phyloP scores from a whole-genome alignment of 202 grass and related monocot species.

The Bolboschoenoplectus hybrid region DNA sequence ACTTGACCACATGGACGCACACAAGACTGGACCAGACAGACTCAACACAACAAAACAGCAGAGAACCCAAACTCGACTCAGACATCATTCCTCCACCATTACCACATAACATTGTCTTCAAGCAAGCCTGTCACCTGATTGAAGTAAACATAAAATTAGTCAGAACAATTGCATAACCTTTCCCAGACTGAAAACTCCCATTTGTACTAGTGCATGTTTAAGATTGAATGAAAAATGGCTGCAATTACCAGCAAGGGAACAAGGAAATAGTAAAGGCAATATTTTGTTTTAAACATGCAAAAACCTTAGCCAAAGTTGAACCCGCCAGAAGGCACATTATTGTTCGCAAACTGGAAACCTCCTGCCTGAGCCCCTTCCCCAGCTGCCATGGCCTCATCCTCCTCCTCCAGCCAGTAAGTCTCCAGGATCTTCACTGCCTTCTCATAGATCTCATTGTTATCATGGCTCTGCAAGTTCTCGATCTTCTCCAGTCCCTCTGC shows the following conservation, averaged over 20 bases:
- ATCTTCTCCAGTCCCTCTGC: slow-evolving; percentile 93
- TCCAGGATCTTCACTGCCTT: slow-evolving; percentile 95
- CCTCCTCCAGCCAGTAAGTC: slow-evolving; percentile 91
- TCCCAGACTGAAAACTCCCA: background rate
- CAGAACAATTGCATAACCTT: background rate
- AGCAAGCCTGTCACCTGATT: slow-evolving; percentile 18
- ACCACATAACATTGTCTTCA: background rate
- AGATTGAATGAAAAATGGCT: background rate
- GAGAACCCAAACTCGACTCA: slow-evolving; percentile 38
- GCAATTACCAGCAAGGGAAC: background rate
- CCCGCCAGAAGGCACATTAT: slow-evolving; percentile 53
- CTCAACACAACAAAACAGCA: slow-evolving; percentile 33
- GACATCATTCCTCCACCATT: slow-evolving; percentile 27
- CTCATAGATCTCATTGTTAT: slow-evolving; percentile 93
- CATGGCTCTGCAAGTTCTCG: slow-evolving; percentile 85
- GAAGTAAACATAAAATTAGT: slow-evolving; percentile 37
- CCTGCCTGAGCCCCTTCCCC: slow-evolving; percentile 50
- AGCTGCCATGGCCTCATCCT: slow-evolving; percentile 64
- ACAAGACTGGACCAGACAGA: slow-evolving; percentile 23
- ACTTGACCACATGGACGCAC: slow-evolving; percentile 34
- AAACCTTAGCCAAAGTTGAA: slow-evolving; percentile 70
- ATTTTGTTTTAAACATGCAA: background rate
- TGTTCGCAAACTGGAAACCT: slow-evolving; percentile 60
- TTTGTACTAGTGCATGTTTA: background rate
- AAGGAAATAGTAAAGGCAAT: background rate